Evolutionary conservation across 192 early-diverging fungal genomes (phyloP).

Genomic region (Podila epicladia): DNA sequence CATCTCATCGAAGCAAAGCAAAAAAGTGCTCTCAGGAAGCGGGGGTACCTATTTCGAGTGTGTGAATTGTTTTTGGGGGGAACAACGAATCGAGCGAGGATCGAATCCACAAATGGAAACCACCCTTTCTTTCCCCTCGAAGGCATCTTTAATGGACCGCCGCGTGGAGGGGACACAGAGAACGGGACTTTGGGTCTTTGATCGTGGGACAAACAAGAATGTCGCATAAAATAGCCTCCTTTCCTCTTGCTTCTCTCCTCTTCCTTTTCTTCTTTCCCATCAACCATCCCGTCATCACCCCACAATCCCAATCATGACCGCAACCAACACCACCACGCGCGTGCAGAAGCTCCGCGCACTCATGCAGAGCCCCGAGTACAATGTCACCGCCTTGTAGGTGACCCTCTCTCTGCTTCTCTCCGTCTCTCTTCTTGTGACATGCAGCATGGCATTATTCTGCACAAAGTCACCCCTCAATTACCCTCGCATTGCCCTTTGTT

Average conservation of each 20-base stretch:
- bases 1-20: too few species aligned
- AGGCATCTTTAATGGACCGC: too few species aligned
- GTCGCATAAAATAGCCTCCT: neutral
- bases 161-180: too few species aligned
- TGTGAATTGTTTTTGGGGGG: neutral
- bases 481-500: neutral
- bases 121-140: neutral
- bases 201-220: neutral
- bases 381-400: constrained; percentile 62
- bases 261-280: constrained; percentile 2
- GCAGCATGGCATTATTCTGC: neutral
- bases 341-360: constrained; percentile 68
- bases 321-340: constrained; percentile 61
- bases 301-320: constrained; percentile 14
- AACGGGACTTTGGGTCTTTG: too few species aligned
- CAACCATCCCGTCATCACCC: constrained; percentile 1
- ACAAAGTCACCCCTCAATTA: neutral
- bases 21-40: too few species aligned
- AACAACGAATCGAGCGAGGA: neutral
- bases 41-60: too few species aligned
- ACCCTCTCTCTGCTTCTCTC: neutral
- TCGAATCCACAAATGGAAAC: neutral
- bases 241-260: neutral
- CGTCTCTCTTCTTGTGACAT: neutral
- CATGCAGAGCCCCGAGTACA: constrained; percentile 63